Evolutionary conservation across 202 grass and related monocot species (phyloP).

Genomic region (Carex arenaria): DNA sequence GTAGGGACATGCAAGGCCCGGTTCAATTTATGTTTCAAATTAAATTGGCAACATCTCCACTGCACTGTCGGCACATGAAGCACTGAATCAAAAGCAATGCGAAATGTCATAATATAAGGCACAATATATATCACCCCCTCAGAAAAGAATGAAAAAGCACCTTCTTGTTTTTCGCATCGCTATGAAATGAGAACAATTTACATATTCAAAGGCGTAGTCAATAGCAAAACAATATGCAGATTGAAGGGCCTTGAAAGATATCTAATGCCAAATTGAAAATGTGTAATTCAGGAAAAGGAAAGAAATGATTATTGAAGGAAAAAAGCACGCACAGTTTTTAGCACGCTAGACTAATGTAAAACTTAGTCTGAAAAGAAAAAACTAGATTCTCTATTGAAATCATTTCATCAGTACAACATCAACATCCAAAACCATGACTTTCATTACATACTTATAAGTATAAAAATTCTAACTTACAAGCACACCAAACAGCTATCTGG

Average conservation of each 20-base stretch:
- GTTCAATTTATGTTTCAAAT: neutral
- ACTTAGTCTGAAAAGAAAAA: neutral
- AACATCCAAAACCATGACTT: neutral
- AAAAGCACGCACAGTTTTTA: neutral
- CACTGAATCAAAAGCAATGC: neutral
- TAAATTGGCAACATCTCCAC: neutral
- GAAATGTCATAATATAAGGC: neutral
- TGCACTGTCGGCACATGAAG: neutral
- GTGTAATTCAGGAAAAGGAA: neutral
- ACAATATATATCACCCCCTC: neutral
- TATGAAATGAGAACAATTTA: neutral
- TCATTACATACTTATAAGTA: neutral
- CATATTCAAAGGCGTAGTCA: neutral
- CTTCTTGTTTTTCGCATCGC: neutral
- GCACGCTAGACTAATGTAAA: neutral
- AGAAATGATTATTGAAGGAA: neutral
- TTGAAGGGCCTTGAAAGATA: neutral
- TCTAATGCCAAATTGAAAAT: neutral
- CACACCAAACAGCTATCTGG: constrained; percentile 44
- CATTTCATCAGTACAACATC: neutral
- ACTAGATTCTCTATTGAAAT: neutral
- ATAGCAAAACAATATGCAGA: neutral
- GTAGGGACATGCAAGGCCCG: neutral
- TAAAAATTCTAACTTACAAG: constrained; percentile 7
- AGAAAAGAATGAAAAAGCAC: neutral